phyloP scores from a whole-genome alignment of 2,329 filamentous ascomycete species.

The Penicillium griseofulvum region DNA sequence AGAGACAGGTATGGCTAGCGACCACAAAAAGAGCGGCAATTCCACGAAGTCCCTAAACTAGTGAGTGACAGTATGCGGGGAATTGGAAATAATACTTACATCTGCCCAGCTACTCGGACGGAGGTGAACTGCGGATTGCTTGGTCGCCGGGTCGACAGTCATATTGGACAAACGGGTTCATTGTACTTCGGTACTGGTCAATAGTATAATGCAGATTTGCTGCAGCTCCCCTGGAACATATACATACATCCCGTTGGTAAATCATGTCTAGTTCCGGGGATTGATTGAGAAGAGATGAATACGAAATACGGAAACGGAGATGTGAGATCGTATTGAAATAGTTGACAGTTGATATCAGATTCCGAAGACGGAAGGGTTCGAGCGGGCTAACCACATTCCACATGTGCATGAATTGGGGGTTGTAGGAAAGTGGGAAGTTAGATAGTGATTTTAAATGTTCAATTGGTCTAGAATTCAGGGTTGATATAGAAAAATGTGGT shows the following conservation, averaged over 20 bases:
- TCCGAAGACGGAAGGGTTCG: slow-evolving; percentile 2
- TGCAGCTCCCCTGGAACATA: slow-evolving; percentile 7
- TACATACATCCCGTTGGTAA: background rate
- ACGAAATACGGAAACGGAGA: background rate
- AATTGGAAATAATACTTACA: slow-evolving; percentile 11
- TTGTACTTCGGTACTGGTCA: slow-evolving; percentile 1
- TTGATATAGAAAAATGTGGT: background rate
- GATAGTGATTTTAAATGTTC: background rate
- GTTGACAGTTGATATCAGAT: slow-evolving; percentile 1
- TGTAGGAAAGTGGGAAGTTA: background rate
- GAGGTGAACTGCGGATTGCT: slow-evolving; percentile 5
- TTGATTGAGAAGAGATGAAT: background rate
- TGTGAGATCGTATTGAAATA: slow-evolving; percentile 2
- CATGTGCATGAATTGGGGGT: background rate
- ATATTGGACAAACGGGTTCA: slow-evolving; percentile 4
- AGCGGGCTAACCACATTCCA: background rate
- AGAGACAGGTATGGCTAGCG: slow-evolving; percentile 54
- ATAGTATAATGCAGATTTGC: slow-evolving; percentile 3
- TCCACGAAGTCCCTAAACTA: slow-evolving; percentile 53
- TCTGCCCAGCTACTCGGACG: slow-evolving; percentile 21
- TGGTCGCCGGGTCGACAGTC: slow-evolving; percentile 6
- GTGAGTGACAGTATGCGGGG: slow-evolving; percentile 1
- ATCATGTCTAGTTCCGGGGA: slow-evolving; percentile 2
- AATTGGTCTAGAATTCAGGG: background rate
- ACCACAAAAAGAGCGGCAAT: slow-evolving; percentile 56